phyloP scores from a whole-genome alignment of 768 basidiomycete species.

The Termitomyces sp. region DNA sequence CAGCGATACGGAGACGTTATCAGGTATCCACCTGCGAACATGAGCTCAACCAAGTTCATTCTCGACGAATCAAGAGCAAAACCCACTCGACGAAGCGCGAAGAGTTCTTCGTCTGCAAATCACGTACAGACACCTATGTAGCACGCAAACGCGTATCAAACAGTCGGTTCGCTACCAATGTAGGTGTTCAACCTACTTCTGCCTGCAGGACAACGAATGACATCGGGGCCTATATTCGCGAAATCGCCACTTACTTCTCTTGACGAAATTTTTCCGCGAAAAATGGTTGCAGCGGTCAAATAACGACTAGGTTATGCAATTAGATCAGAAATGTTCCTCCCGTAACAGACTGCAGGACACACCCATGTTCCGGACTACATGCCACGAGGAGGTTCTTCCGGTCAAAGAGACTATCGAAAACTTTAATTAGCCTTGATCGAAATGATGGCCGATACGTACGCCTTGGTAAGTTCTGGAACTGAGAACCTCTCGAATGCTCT shows the following conservation, averaged over 20 bases:
- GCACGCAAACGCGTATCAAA: not conserved
- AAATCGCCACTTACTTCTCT: conserved; percentile 56
- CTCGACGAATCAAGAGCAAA: not conserved
- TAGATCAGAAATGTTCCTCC: not conserved
- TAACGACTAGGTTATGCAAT: conserved; percentile 18
- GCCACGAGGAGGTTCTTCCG: conserved; percentile 78
- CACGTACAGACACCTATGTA: conserved; percentile 59
- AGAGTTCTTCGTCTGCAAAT: conserved; percentile 74
- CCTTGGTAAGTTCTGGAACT: conserved; percentile 65
- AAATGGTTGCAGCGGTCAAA: conserved; percentile 82
- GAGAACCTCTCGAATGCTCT: conserved; percentile 55
- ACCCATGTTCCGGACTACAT: conserved; percentile 77
- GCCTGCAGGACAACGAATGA: conserved; percentile 36
- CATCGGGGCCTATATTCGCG: conserved; percentile 21
- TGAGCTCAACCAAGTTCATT: not conserved
- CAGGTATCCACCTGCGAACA: conserved; percentile 73
- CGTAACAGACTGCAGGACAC: conserved; percentile 13
- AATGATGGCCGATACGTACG: conserved; percentile 37
- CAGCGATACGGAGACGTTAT: conserved; percentile 81
- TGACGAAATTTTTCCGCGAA: conserved; percentile 78
- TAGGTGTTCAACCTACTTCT: conserved; percentile 36
- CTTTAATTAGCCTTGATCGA: not conserved
- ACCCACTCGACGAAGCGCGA: conserved; percentile 75
- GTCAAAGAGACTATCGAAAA: conserved; percentile 62
- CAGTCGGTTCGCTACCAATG: not conserved